Evolutionary conservation across 345 rosid species (phyloP).

Genomic region (Gossypium rotundifolium): DNA sequence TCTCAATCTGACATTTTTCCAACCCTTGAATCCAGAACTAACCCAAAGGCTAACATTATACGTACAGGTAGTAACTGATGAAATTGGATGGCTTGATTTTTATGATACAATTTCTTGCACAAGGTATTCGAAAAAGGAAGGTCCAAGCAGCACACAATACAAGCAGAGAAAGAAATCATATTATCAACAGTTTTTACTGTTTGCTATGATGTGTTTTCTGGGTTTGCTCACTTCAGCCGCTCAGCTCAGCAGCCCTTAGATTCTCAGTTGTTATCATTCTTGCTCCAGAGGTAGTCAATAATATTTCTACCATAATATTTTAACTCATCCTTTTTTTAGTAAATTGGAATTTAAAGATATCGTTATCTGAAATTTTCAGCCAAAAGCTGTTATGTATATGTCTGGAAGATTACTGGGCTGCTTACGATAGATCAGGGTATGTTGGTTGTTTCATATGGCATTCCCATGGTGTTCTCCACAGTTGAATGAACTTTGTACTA

Average conservation of each 20-base stretch:
- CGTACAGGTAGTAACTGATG: constrained; percentile 52
- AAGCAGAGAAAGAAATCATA: constrained; percentile 65
- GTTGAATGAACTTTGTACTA: not conserved
- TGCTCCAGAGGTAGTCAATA: constrained; percentile 46
- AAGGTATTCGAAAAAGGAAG: constrained; percentile 38
- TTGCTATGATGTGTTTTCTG: constrained; percentile 71
- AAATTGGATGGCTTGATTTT: constrained; percentile 71
- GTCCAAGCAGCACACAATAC: constrained; percentile 42
- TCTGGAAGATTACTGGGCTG: constrained; percentile 62
- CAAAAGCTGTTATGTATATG: constrained; percentile 46
- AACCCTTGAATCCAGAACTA: not conserved
- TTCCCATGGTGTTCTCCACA: not conserved
- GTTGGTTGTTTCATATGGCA: constrained; percentile 6
- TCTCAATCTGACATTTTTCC: not conserved
- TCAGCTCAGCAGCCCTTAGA: constrained; percentile 48
- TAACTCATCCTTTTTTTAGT: not conserved
- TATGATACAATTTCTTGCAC: constrained; percentile 26
- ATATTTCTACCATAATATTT: not conserved
- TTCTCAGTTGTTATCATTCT: constrained; percentile 44
- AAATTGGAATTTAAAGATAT: constrained; percentile 10
- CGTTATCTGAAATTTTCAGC: constrained; percentile 31
- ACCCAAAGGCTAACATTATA: not conserved
- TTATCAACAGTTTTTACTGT: constrained; percentile 49
- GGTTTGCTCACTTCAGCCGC: constrained; percentile 59
- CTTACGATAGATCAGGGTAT: constrained; percentile 54